Evolutionary conservation across 2,329 filamentous ascomycete genomes (phyloP).

Genomic region (Sporothrix pseudoabietina): DNA sequence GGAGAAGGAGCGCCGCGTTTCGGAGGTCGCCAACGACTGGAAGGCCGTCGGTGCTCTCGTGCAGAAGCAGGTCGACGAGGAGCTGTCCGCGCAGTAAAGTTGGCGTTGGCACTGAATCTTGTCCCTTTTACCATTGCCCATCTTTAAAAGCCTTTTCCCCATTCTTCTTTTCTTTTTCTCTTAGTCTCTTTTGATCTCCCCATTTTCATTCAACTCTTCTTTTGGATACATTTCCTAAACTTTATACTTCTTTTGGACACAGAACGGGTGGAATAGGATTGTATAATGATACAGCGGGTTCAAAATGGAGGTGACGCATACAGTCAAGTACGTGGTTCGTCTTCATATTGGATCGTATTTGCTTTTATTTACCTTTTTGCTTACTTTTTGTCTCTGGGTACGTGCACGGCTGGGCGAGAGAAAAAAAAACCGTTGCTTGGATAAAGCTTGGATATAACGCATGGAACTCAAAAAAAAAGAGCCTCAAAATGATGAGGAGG

Average conservation of each 20-base stretch:
- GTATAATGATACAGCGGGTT: conserved; percentile 12
- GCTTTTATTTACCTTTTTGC: neutral
- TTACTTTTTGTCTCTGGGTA: neutral
- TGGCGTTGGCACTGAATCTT: neutral
- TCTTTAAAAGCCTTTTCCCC: neutral
- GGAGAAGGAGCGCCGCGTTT: conserved; percentile 72
- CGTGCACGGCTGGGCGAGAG: neutral
- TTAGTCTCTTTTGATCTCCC: neutral
- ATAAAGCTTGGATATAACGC: neutral
- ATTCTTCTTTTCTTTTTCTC: neutral
- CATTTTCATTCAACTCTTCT: neutral
- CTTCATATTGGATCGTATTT: neutral
- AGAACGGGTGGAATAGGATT: neutral
- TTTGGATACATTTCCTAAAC: neutral
- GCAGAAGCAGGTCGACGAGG: conserved; percentile 69
- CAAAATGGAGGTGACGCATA: neutral
- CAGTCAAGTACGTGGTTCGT: neutral
- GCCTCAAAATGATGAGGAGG: neutral
- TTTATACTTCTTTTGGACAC: neutral
- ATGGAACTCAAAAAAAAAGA: conserved; percentile 10
- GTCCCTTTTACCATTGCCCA: neutral
- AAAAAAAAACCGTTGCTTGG: neutral
- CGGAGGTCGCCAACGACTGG: conserved; percentile 70
- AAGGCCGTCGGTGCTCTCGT: conserved; percentile 75
- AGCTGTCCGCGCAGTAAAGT: conserved; percentile 46